Percentiles rank a stretch among this genome's conserved stretches.
Evolutionary conservation across 2,329 filamentous ascomycete species (phyloP).

Genomic region (Magnaporthiopsis rhizophila): DNA sequence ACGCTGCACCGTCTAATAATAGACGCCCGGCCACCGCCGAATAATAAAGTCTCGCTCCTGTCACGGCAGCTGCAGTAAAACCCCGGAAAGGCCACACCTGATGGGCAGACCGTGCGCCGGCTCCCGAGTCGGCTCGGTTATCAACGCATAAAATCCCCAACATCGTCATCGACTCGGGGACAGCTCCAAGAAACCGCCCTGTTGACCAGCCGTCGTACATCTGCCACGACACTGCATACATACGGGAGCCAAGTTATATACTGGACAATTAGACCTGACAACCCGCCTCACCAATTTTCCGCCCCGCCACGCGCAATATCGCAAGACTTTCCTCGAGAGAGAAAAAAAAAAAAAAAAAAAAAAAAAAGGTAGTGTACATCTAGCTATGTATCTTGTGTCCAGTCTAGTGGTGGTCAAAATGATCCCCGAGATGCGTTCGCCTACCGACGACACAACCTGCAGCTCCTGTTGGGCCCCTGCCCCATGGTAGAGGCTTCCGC

Average conservation of each 20-base stretch:
- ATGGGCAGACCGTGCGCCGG: background rate
- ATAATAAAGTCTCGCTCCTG: background rate
- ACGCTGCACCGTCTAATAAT: background rate
- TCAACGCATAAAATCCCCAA: background rate
- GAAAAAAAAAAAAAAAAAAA: background rate
- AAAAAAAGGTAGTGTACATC: background rate
- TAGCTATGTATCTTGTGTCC: background rate
- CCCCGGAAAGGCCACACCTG: background rate
- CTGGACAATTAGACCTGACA: background rate
- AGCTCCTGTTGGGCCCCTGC: background rate
- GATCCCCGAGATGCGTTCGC: background rate
- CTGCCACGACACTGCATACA: background rate
- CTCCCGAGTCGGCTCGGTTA: background rate
- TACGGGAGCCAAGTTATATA: background rate
- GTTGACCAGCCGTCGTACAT: background rate
- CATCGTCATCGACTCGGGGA: background rate
- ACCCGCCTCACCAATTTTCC: background rate
- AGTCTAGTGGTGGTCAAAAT: background rate
- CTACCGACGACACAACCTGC: background rate
- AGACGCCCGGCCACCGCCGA: background rate
- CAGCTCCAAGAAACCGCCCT: background rate
- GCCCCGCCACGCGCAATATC: background rate
- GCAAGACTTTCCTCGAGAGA: background rate
- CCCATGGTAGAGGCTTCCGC: background rate
- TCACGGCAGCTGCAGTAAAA: background rate